Evolutionary conservation across 1,284 basidiomycete genomes (phyloP).

Genomic region (Papiliotrema laurentii): DNA sequence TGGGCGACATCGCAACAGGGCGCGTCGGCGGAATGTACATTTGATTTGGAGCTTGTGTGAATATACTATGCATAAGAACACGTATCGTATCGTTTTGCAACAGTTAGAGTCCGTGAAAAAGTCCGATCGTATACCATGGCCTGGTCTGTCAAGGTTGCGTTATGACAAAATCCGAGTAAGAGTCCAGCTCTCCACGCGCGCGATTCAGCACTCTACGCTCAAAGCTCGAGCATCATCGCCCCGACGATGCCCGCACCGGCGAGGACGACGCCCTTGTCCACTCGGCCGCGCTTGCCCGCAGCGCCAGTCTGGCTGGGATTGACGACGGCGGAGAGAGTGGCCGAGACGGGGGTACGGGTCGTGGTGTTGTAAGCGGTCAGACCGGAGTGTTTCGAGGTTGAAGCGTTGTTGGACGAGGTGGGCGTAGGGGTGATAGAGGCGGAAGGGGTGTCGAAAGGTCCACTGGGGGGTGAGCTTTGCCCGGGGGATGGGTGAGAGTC

Average conservation of each 20-base stretch:
- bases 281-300: neutral
- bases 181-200: too few species aligned
- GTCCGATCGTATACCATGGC: too few species aligned
- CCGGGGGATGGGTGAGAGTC: neutral
- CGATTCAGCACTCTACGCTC: too few species aligned
- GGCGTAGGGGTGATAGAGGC: neutral
- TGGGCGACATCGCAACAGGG: neutral
- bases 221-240: neutral
- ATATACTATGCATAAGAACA: too few species aligned
- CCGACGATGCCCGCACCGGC: neutral
- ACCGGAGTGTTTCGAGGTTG: neutral
- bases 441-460: conserved; percentile 3
- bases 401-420: neutral
- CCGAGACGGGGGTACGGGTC: neutral
- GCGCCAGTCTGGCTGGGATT: neutral
- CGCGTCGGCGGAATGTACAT: neutral
- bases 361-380: conserved; percentile 5
- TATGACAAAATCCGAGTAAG: too few species aligned
- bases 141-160: too few species aligned
- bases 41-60: too few species aligned
- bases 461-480: neutral
- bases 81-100: too few species aligned
- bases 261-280: neutral
- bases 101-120: too few species aligned
- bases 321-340: neutral